Percentiles rank a stretch among this genome's conserved stretches.
Evolutionary conservation across 768 basidiomycete genomes (phyloP).

Genomic region (Lactarius evosmus): DNA sequence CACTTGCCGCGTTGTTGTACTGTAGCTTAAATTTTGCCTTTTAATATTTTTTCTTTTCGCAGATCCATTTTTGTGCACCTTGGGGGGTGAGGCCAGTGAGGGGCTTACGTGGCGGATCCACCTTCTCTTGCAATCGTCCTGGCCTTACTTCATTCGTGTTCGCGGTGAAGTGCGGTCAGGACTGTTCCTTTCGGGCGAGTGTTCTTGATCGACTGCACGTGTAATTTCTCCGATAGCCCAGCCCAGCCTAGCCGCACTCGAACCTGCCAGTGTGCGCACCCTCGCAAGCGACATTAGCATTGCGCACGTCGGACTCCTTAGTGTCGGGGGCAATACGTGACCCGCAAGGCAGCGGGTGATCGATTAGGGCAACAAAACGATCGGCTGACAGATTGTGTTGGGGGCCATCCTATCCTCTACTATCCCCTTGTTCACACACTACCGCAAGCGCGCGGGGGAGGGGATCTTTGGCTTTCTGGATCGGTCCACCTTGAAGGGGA

Average conservation of each 20-base stretch:
- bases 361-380: background rate
- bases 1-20: background rate
- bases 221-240: background rate
- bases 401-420: background rate
- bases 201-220: background rate
- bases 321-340: background rate
- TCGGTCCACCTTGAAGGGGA: background rate
- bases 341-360: background rate
- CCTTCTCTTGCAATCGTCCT: background rate
- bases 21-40: background rate
- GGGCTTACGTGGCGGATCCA: background rate
- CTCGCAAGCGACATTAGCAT: background rate
- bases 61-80: background rate
- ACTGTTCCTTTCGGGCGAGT: background rate
- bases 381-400: background rate
- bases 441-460: background rate
- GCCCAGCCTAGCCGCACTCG: too few species aligned
- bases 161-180: background rate
- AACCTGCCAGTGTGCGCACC: background rate
- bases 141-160: background rate
- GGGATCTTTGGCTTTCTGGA: conserved; percentile 19
- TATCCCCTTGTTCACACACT: background rate
- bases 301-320: background rate
- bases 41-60: background rate
- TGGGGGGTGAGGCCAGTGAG: too few species aligned